A percentile compares a stretch with the other conserved stretches of the same genome.
Conservation (phyloP, 441 rosid genomes). For the Jatropha podagrica region DNA sequence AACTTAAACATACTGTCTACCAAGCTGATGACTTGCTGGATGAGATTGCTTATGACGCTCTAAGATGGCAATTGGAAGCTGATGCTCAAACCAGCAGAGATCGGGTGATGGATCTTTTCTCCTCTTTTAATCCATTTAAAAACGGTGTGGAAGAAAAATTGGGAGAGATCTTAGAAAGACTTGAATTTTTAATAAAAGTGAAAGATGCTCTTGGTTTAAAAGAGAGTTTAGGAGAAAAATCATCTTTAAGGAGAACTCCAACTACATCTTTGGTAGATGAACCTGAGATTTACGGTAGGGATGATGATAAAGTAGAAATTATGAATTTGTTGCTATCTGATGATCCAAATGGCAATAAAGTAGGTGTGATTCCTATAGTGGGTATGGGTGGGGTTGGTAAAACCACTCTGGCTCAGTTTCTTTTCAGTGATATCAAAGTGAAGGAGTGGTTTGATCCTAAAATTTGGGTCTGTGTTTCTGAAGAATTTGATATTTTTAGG, state of each 20-base stretch:
- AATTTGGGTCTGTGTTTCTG: slow-evolving; percentile 9
- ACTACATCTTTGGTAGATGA: slow-evolving; percentile 14
- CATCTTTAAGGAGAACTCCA: not conserved
- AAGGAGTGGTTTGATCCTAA: not conserved
- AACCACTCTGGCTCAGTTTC: slow-evolving; percentile 9
- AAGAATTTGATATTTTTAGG: slow-evolving; percentile 1
- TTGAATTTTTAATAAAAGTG: not conserved
- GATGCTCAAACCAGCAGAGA: not conserved
- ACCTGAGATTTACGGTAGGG: slow-evolving; percentile 2
- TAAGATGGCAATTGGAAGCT: not conserved
- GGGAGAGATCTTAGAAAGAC: not conserved
- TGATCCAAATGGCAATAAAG: not conserved
- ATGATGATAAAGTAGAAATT: not conserved
- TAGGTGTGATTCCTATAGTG: slow-evolving; percentile 8
- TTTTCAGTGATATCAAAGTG: not conserved
- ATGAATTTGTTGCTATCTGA: not conserved
- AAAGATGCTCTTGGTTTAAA: not conserved
- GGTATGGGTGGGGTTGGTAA: slow-evolving; percentile 11
- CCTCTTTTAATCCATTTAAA: not conserved
- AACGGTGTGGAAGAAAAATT: slow-evolving; percentile 7
- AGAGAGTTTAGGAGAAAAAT: slow-evolving; percentile 1
- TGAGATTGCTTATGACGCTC: not conserved
- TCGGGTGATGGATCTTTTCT: not conserved
- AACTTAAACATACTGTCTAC: not conserved
- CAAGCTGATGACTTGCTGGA: slow-evolving; percentile 9